phyloP scores from a whole-genome alignment of 164 flowering plant species.

The Santalum album region DNA sequence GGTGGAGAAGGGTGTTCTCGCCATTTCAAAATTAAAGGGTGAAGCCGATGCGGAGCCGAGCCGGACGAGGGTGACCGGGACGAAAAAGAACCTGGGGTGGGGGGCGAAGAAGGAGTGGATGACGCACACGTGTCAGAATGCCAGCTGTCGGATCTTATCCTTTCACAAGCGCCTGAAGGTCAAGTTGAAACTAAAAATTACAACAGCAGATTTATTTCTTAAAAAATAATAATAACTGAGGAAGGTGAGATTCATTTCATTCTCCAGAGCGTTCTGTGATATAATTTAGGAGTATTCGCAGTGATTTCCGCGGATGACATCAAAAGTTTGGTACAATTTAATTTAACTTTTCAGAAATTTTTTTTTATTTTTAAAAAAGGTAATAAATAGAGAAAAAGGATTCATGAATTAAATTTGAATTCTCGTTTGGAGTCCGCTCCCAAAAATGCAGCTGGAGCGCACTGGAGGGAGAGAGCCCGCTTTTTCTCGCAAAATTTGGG shows the following conservation, averaged over 20 bases:
- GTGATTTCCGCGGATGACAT: too few relatives aligned
- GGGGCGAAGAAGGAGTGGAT: neutral
- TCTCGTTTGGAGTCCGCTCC: conserved; percentile 26
- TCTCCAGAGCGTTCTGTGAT: too few relatives aligned
- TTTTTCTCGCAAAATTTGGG: conserved; percentile 14
- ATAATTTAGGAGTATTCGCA: too few relatives aligned
- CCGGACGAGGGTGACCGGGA: neutral
- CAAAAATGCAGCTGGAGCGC: conserved; percentile 30
- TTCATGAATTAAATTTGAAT: conserved; percentile 15
- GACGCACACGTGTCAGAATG: conserved; percentile 36
- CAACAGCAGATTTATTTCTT: too few relatives aligned
- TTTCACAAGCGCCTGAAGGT: conserved; percentile 8
- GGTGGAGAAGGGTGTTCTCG: neutral
- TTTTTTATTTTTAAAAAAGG: too few relatives aligned
- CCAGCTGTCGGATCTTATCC: conserved; percentile 40
- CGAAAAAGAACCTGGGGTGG: neutral
- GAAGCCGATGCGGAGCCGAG: neutral
- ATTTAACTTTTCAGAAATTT: neutral
- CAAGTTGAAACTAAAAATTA: too few relatives aligned
- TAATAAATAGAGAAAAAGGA: too few relatives aligned
- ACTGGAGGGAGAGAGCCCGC: conserved; percentile 19
- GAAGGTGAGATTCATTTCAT: too few relatives aligned
- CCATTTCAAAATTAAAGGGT: neutral
- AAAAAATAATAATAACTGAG: too few relatives aligned
- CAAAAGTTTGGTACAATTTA: neutral